Evolutionary conservation across 1,139 yeast genomes (phyloP).

Genomic region (Kurtzmaniella quercitrusa): DNA sequence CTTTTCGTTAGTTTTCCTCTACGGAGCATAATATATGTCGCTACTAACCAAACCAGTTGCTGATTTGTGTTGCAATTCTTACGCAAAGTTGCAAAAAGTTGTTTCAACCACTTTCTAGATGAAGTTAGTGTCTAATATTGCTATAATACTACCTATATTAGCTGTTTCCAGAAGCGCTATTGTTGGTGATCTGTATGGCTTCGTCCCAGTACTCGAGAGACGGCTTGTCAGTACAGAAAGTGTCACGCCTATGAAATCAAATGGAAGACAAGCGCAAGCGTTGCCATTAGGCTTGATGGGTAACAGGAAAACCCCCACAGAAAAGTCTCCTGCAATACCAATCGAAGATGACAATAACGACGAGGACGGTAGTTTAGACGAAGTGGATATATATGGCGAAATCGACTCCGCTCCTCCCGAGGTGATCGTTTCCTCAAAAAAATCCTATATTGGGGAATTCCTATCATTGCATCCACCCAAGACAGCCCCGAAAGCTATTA

Average conservation of each 20-base stretch:
- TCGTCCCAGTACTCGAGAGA: background rate
- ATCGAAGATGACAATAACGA: background rate
- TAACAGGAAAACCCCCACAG: too few relatives aligned
- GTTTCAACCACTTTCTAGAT: background rate
- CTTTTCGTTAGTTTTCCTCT: background rate
- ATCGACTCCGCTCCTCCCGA: background rate
- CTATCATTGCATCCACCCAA: background rate
- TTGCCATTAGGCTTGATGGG: background rate
- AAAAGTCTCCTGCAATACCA: background rate
- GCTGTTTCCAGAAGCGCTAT: background rate
- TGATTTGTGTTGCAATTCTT: background rate
- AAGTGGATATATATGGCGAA: background rate
- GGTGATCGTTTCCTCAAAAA: background rate
- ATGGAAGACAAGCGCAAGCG: background rate
- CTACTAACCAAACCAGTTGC: background rate
- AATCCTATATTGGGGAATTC: conserved; percentile 5
- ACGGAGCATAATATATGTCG: background rate
- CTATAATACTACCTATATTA: background rate
- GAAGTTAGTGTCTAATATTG: background rate
- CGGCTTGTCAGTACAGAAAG: background rate
- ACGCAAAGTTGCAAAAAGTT: background rate
- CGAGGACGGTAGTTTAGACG: background rate
- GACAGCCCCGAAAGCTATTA: background rate
- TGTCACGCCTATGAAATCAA: background rate
- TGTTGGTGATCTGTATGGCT: too few relatives aligned